Percentiles rank a stretch among this genome's conserved stretches.
Conservation (phyloP, 768 basidiomycete genomes). For the Chiua virens region DNA sequence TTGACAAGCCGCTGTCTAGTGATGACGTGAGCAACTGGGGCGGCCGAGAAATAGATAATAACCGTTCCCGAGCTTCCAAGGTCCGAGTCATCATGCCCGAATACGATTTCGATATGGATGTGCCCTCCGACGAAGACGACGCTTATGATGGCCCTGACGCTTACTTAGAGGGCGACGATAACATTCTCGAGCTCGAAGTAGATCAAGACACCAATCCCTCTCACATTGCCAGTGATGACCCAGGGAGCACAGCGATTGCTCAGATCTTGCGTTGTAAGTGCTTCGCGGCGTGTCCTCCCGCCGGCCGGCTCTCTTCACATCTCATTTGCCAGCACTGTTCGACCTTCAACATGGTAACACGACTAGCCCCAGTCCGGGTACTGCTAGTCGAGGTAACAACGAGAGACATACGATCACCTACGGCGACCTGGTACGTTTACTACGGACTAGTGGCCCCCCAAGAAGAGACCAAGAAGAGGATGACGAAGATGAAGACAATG, state of each 20-base stretch:
- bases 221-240: not conserved
- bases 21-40: too few relatives aligned
- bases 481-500: constrained; percentile 41
- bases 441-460: constrained; percentile 11
- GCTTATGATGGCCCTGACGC: constrained; percentile 36
- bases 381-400: not conserved
- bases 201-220: constrained; percentile 20
- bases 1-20: too few relatives aligned
- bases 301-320: constrained; percentile 1
- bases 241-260: constrained; percentile 12
- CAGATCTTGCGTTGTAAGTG: constrained; percentile 33
- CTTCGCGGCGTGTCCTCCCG: not conserved
- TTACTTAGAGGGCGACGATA: constrained; percentile 35
- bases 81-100: constrained; percentile 18
- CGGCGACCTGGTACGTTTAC: constrained; percentile 24
- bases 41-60: constrained; percentile 1
- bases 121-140: constrained; percentile 31
- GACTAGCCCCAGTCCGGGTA: not conserved
- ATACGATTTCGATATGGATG: constrained; percentile 21
- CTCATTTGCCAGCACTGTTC: constrained; percentile 25
- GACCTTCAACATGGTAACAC: constrained; percentile 23
- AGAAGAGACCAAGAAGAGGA: constrained; percentile 37
- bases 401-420: constrained; percentile 18
- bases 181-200: constrained; percentile 35
- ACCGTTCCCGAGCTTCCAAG: not conserved